Evolutionary conservation across 2,329 filamentous ascomycete species (phyloP).

Genomic region (Colletotrichum agaves): DNA sequence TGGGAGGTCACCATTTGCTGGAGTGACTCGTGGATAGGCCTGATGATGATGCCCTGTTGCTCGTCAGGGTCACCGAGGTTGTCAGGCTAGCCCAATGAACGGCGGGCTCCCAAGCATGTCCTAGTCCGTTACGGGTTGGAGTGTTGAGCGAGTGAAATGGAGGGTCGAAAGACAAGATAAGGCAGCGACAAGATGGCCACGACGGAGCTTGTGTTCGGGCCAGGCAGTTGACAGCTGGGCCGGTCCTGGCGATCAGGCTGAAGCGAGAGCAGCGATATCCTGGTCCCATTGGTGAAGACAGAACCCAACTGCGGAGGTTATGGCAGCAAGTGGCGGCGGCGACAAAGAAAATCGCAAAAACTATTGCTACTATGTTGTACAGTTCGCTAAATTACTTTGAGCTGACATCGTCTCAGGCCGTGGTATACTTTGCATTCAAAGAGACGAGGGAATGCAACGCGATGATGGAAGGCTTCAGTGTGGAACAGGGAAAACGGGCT

Average conservation of each 20-base stretch:
- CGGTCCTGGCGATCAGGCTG: slow-evolving; percentile 33
- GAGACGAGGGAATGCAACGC: slow-evolving; percentile 1
- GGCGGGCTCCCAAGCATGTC: not conserved
- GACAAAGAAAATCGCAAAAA: not conserved
- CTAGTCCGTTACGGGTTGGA: not conserved
- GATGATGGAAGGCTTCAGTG: slow-evolving; percentile 19
- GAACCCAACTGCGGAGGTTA: slow-evolving; percentile 27
- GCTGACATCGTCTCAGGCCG: not conserved
- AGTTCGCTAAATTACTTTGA: not conserved
- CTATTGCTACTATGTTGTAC: too few relatives aligned
- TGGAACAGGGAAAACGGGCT: slow-evolving; percentile 12
- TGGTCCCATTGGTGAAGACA: slow-evolving; percentile 5
- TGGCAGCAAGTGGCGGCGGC: slow-evolving; percentile 15
- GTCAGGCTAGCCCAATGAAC: slow-evolving; percentile 19
- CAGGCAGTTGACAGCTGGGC: slow-evolving; percentile 19
- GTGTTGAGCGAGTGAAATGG: not conserved
- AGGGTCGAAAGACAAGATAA: slow-evolving; percentile 2
- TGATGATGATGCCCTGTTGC: slow-evolving; percentile 28
- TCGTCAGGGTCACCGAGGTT: slow-evolving; percentile 15
- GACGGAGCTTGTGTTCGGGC: not conserved
- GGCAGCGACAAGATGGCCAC: slow-evolving; percentile 2
- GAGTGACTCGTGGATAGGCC: slow-evolving; percentile 23
- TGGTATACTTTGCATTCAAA: not conserved
- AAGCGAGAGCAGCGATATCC: slow-evolving; percentile 22
- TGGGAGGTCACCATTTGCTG: slow-evolving; percentile 18